Percentiles rank a stretch among this genome's conserved stretches.
Evolutionary conservation across 192 early-diverging fungal species (phyloP).

Genomic region (Podochytrium sp.): DNA sequence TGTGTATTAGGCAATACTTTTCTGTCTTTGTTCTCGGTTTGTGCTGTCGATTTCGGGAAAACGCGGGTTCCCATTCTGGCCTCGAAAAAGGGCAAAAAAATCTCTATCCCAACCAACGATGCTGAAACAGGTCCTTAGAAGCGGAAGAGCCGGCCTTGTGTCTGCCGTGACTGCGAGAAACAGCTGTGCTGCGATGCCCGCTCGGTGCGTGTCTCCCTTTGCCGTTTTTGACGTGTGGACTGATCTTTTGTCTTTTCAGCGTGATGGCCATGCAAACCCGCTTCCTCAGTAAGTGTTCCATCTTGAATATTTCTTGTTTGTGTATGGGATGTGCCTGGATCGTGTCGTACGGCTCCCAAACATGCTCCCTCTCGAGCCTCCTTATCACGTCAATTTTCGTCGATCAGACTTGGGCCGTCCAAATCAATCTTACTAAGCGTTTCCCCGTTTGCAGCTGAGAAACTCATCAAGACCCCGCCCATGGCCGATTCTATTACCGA

Average conservation of each 20-base stretch:
- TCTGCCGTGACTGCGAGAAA: not conserved
- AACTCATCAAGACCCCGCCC: constrained; percentile 89
- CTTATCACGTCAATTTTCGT: too few species aligned
- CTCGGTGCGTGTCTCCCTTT: constrained; percentile 6
- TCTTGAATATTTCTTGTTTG: too few species aligned
- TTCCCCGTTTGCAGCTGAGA: constrained; percentile 67
- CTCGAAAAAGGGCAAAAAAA: too few species aligned
- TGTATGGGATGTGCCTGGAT: too few species aligned
- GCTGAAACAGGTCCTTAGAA: constrained; percentile 11
- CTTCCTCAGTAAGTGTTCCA: constrained; percentile 9
- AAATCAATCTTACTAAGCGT: not conserved
- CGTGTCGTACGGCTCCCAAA: too few species aligned
- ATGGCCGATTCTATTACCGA: constrained; percentile 99
- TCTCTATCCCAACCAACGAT: constrained; percentile 3
- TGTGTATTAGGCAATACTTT: too few species aligned
- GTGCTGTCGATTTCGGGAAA: too few species aligned
- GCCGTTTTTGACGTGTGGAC: not conserved
- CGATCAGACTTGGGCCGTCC: too few species aligned
- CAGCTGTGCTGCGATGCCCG: not conserved
- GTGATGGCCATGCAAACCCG: constrained; percentile 18
- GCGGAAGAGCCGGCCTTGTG: constrained; percentile 7
- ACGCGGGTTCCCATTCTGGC: too few species aligned
- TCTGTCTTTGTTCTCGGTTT: too few species aligned
- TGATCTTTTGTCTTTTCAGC: not conserved
- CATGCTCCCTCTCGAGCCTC: too few species aligned